Conservation (phyloP, 2,329 filamentous ascomycete species). For the Alternaria novae-zelandiae region DNA sequence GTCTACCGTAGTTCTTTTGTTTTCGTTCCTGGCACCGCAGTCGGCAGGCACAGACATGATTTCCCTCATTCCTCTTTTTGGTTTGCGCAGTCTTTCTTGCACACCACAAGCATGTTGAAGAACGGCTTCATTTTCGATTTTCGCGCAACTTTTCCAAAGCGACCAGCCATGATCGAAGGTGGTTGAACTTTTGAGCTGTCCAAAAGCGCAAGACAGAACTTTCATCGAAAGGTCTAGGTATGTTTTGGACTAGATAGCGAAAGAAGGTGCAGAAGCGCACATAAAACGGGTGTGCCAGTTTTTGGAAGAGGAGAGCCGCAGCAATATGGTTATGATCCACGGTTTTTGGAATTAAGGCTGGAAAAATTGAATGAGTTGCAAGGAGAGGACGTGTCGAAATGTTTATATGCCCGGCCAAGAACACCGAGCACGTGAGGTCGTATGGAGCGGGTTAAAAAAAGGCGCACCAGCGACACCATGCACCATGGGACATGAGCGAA, state of each 20-base stretch:
- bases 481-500: too few species aligned
- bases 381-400: too few species aligned
- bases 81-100: background rate
- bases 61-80: too few species aligned
- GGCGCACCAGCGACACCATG: too few species aligned
- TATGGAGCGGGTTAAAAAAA: too few species aligned
- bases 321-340: too few species aligned
- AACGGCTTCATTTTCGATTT: background rate
- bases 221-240: fast-evolving
- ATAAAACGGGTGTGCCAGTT: too few species aligned
- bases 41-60: background rate
- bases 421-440: background rate
- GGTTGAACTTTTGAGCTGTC: background rate
- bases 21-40: background rate
- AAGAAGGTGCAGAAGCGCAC: background rate
- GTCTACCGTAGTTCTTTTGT: background rate
- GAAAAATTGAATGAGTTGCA: too few species aligned
- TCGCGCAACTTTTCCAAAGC: background rate
- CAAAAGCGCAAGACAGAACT: background rate
- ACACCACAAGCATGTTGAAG: background rate
- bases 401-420: background rate
- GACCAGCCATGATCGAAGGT: fast-evolving
- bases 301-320: background rate
- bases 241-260: background rate
- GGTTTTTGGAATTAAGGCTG: too few species aligned